Evolutionary conservation across 2,329 filamentous ascomycete genomes (phyloP), one percentile per base, ranked within the genome.

Genomic region (Pleoardoris graminearum): DNA sequence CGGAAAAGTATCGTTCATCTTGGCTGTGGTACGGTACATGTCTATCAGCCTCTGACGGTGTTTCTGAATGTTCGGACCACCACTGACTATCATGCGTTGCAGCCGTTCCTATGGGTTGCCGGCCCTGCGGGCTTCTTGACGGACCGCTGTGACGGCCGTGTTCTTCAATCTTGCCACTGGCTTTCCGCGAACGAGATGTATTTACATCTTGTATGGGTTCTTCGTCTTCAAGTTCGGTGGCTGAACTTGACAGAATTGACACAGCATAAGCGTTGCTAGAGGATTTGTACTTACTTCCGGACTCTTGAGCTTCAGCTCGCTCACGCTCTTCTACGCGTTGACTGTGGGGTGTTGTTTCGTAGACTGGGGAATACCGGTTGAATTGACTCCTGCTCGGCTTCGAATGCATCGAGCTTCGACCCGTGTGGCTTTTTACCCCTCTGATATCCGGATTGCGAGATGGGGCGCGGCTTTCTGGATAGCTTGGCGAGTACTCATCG

Each of bases 61-160:
- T 42, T 21, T n/a, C 27, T 17, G 37, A 42, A 11, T n/a, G 19
- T 14, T 42, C 38, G 4, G 47, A 49, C 47, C 47, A 49, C 47
- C 37, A 36, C n/a, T 36, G 29, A 8, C 27, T 14, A 3, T 19
- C 37, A 14, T 14, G 14, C 10, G n/a, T 43, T 3, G 33, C 14
- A 14, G 33, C 14, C 8, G 22, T 29, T 11, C 22, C 44, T 12
- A n/a, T 21, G 16, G 27, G 1, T 22, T 21, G n/a, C 25, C 25
- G 25, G 10, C 6, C 10, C 25, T 6, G 25, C 25, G 25, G 10
- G 10, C 10, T n/a, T n/a, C n/a, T n/a, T n/a, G n/a, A n/a, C n/a
- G n/a, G n/a, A n/a, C n/a, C n/a, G n/a, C n/a, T n/a, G n/a, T n/a
- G n/a, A n/a, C n/a, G n/a, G n/a, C n/a, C n/a, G n/a, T n/a, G n/a